Conservation (phyloP, 2,329 filamentous ascomycete genomes). For the Pyrenophora graminea region DNA sequence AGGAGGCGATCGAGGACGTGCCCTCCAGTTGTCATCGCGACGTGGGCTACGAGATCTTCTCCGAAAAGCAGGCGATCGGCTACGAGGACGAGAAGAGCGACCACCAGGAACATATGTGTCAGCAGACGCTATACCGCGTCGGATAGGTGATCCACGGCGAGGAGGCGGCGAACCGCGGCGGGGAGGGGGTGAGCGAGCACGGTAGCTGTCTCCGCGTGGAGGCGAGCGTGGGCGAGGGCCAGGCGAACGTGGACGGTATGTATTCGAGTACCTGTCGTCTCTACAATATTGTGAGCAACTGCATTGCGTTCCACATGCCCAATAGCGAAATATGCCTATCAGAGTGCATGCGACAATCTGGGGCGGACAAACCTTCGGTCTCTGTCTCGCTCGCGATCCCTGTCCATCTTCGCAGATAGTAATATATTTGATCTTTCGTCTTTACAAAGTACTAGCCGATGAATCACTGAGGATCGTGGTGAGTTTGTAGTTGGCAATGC, state of each 20-base stretch:
- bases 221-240: constrained; percentile 33
- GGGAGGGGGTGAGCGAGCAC: constrained; percentile 21
- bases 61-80: constrained; percentile 46
- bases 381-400: constrained; percentile 49
- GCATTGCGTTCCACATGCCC: not conserved
- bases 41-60: constrained; percentile 49
- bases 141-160: constrained; percentile 33
- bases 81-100: constrained; percentile 43
- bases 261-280: constrained; percentile 46
- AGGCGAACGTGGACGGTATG: constrained; percentile 44
- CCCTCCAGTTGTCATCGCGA: constrained; percentile 50
- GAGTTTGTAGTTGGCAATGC: constrained; percentile 1
- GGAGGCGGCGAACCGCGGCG: constrained; percentile 9
- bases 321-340: constrained; percentile 1
- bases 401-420: constrained; percentile 34
- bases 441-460: constrained; percentile 4
- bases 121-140: constrained; percentile 42
- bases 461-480: constrained; percentile 1
- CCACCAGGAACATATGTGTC: constrained; percentile 49
- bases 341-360: constrained; percentile 14
- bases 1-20: constrained; percentile 55
- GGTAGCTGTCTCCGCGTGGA: constrained; percentile 45
- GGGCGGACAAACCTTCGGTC: constrained; percentile 50
- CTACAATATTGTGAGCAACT: constrained; percentile 26
- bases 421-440: not conserved